These are phyloP conservation scores for Senna tora DNA, from an alignment of 306 rosid species.

Conservation along the genomic window DNA sequence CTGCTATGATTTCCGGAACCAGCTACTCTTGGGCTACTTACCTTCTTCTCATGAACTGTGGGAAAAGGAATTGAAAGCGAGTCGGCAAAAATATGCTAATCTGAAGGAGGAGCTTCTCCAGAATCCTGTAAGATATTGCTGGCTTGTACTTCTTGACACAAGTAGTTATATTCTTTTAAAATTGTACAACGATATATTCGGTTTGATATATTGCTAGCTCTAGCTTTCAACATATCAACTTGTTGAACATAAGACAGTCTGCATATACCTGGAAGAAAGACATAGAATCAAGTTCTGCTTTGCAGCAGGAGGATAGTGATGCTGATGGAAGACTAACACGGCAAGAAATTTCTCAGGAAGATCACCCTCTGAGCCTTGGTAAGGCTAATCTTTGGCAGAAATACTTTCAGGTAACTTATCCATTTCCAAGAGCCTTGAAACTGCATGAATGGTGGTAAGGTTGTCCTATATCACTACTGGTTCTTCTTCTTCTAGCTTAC, in stretches of 20 bases:
- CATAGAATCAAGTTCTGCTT: slow-evolving; percentile 40
- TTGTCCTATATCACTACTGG: slow-evolving; percentile 21
- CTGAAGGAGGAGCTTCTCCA: slow-evolving; percentile 74
- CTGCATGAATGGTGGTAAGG: slow-evolving; percentile 22
- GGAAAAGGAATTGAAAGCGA: slow-evolving; percentile 63
- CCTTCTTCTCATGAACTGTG: slow-evolving; percentile 69
- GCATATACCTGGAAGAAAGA: slow-evolving; percentile 52
- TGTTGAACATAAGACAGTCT: slow-evolving; percentile 71
- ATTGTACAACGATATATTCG: neutral
- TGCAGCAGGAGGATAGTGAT: slow-evolving; percentile 46
- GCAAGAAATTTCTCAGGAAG: slow-evolving; percentile 67
- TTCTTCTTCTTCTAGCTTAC: slow-evolving; percentile 55
- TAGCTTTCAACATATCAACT: slow-evolving; percentile 46
- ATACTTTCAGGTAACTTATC: slow-evolving; percentile 64
- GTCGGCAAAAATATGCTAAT: slow-evolving; percentile 60
- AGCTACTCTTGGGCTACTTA: slow-evolving; percentile 82
- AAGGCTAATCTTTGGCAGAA: slow-evolving; percentile 70
- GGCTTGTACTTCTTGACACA: slow-evolving; percentile 15
- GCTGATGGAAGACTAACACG: slow-evolving; percentile 63
- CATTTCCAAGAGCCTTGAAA: slow-evolving; percentile 21
- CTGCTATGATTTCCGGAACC: slow-evolving; percentile 45
- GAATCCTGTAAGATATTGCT: slow-evolving; percentile 69
- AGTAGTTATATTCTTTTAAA: slow-evolving; percentile 31
- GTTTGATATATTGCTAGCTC: slow-evolving; percentile 22
- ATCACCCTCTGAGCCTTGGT: slow-evolving; percentile 82